Base-by-base conservation (phyloP, 2,329 filamentous ascomycete species). In the Fusarium annulatum region DNA sequence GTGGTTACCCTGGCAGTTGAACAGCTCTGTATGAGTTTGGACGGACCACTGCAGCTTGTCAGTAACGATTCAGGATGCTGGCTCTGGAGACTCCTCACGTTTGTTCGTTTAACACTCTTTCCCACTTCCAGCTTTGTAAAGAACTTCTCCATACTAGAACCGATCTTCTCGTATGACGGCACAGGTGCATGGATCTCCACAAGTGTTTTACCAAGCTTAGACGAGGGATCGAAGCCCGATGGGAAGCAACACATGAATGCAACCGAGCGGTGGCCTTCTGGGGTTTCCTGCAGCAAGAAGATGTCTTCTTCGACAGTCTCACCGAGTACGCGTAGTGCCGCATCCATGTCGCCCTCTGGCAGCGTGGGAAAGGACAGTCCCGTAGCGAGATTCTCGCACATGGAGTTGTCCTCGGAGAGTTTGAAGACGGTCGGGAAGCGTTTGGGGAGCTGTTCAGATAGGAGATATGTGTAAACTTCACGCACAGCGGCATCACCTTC, bases 111-210 rank as follows among this genome's bases (percentile, higher is more conserved):
- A 4, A 85, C 85, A 52, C 80, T 82, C 76, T 83, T 87, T 1
- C 87, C 88, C 2, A 85, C 85, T 48, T 86, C 81, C 1, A 89
- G 58, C 53, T 82, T 84, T 6, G 76, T 73, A 68, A 90, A 89
- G 76, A 86, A 88, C 10, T 83, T 82, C 77, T 90, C 87, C 87
- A 90, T 88, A 66, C 87, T 89, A 0, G 80, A 75, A 0, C 85
- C 87, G 34, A 90, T 88, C 79, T 86, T 88, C 21, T 88, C 84
- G 61, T 88, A 89, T 2, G 82, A 81, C 1, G 88, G 88, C 42
- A 90, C 88, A 1, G 71, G 71, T 18, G 63, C 53, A 63, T 90
- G 88, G 16, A 28, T 87, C 86, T 48, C 78, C 78, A 26, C 39
- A 1, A 90, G 77, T 15, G 83, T 72, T 70, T 84, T 83, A 5